Conservation (phyloP, 1,139 yeast species). For the Pichia sp. region DNA sequence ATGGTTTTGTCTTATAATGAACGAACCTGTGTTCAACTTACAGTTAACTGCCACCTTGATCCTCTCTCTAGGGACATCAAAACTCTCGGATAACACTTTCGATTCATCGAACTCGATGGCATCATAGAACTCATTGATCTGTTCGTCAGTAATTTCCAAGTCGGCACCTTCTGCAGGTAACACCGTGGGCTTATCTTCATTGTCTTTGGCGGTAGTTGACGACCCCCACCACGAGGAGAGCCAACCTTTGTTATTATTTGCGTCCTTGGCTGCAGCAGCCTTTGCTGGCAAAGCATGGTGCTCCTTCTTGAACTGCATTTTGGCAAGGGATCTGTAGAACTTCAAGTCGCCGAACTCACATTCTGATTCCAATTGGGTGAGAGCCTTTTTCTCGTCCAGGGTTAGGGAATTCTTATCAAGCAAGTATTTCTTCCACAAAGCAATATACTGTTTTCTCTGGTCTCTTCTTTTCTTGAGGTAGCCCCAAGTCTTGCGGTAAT, state of each 20-base stretch:
- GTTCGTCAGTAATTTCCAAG: constrained; percentile 54
- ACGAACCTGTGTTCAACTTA: constrained; percentile 70
- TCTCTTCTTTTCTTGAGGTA: constrained; percentile 67
- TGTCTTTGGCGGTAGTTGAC: constrained; percentile 16
- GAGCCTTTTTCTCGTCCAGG: constrained; percentile 37
- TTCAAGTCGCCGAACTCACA: constrained; percentile 75
- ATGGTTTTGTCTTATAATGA: constrained; percentile 50
- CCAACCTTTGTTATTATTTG: constrained; percentile 42
- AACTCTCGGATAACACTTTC: constrained; percentile 45
- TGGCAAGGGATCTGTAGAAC: constrained; percentile 78
- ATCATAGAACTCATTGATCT: constrained; percentile 78
- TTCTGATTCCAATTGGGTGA: constrained; percentile 53
- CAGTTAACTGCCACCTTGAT: constrained; percentile 64
- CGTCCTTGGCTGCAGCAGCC: constrained; percentile 4
- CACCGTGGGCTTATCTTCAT: background rate
- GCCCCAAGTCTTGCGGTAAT: constrained; percentile 88
- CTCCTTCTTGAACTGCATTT: constrained; percentile 59
- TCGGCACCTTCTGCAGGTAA: constrained; percentile 21
- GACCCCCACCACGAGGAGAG: constrained; percentile 57
- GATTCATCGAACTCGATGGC: constrained; percentile 90
- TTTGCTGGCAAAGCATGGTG: constrained; percentile 27
- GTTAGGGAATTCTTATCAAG: constrained; percentile 26
- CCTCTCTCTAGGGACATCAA: constrained; percentile 72
- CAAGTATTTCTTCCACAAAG: constrained; percentile 58
- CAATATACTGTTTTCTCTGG: constrained; percentile 64